Conservation (phyloP, 163 green algal genomes). For the Chlorella variabilis region DNA sequence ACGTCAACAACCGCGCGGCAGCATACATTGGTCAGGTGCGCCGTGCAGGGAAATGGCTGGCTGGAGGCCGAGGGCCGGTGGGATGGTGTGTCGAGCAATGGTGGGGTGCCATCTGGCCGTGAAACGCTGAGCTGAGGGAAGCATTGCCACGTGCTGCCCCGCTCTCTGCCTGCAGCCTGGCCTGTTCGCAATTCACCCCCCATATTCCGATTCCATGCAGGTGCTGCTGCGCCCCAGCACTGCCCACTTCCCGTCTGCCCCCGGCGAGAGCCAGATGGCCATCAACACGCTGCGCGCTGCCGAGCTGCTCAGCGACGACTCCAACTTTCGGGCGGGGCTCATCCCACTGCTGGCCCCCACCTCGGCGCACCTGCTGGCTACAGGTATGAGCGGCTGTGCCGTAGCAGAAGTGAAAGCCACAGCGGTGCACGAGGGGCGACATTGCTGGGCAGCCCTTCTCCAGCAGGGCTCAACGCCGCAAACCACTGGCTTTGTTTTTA, state of each 20-base stretch:
- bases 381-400: neutral
- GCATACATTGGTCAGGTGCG: slow-evolving; percentile 23
- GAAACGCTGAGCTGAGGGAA: no score
- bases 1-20: slow-evolving; percentile 31
- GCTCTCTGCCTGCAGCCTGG: neutral
- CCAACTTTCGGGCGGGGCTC: slow-evolving; percentile 50
- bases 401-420: no score
- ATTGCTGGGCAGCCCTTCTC: no score
- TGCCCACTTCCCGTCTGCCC: neutral
- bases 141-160: neutral
- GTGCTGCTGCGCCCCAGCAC: slow-evolving; percentile 44
- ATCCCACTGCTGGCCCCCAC: slow-evolving; percentile 39
- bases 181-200: neutral
- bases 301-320: slow-evolving; percentile 57
- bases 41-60: neutral
- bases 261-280: slow-evolving; percentile 49
- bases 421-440: neutral
- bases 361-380: slow-evolving; percentile 37
- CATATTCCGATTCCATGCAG: no score
- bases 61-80: neutral
- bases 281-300: slow-evolving; percentile 44
- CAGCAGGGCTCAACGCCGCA: no score
- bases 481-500: no score
- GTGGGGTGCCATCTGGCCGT: no score
- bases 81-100: neutral